phyloP scores from a whole-genome alignment of 768 basidiomycete species.

The Trametes cinnabarina region DNA sequence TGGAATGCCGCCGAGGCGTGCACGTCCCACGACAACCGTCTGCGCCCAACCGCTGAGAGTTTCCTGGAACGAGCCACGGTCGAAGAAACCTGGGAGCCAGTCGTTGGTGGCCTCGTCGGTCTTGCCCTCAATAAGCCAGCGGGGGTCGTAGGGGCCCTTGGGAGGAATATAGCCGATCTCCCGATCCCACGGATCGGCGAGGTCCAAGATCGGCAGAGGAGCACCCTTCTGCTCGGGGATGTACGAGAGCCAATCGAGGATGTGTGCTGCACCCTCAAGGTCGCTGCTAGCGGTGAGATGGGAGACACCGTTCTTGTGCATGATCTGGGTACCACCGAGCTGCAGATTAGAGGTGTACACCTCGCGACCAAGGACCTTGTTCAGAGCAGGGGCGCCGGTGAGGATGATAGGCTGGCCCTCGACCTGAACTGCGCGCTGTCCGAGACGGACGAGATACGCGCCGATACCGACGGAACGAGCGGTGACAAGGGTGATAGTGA shows the following conservation, averaged over 20 bases:
- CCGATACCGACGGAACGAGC: slow-evolving; percentile 99
- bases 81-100: slow-evolving; percentile 92
- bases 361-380: slow-evolving; percentile 98
- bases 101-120: slow-evolving; percentile 72
- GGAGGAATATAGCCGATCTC: slow-evolving; percentile 87
- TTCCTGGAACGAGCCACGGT: slow-evolving; percentile 97
- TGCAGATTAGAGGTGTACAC: slow-evolving; percentile 99
- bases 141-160: slow-evolving; percentile 93
- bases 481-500: slow-evolving; percentile 98
- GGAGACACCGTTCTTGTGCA: slow-evolving; percentile 99
- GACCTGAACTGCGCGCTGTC: slow-evolving; percentile 96
- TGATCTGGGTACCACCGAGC: slow-evolving; percentile 99
- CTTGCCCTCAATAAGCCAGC: slow-evolving; percentile 98
- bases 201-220: slow-evolving; percentile 73
- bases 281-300: slow-evolving; percentile 95
- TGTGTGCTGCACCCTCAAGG: slow-evolving; percentile 91
- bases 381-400: slow-evolving; percentile 93
- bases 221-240: slow-evolving; percentile 82
- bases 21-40: slow-evolving; percentile 96
- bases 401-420: slow-evolving; percentile 99
- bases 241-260: slow-evolving; percentile 93
- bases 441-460: slow-evolving; percentile 96
- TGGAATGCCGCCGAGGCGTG: slow-evolving; percentile 93
- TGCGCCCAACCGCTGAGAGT: slow-evolving; percentile 99
- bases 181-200: slow-evolving; percentile 85